Base-by-base conservation (phyloP, 805 yeast genomes). In the Grigorovia humatica region DNA sequence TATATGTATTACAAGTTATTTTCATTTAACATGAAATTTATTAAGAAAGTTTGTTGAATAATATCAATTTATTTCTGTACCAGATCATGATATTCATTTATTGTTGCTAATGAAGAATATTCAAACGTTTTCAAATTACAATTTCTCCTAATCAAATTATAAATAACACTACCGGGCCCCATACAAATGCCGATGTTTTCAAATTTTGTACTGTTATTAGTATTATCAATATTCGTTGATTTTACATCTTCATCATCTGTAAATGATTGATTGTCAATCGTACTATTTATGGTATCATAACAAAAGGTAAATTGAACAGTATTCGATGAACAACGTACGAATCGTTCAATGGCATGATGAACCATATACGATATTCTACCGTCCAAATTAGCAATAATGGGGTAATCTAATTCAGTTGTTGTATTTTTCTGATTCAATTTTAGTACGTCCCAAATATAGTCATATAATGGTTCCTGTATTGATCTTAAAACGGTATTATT, bases 231-330 rank as follows among this genome's bases (percentile, higher is more conserved):
- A 11, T 11, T 32, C 9, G 11, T 13, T 2, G 38, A 32, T 11
- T 32, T 9, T 4, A 5, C 15, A 23, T 55, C 52, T 3, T 55
- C 50, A 3, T 32, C 8, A 23, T 55, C 52, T 3, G 55, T 49
- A 2, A 48, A 55, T 6, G 47, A 48, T 27, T 57, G 56, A 17
- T 38, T 27, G 20, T 30, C 32, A 6, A 48, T 38, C 9, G 38
- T 45, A 18, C 44, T 17, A 47, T 60, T 62, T 8, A 67, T 56
- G 11, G 67, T 65, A 41, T 62, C 62, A 51, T 64, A 66, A 53
- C 69, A 66, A 46, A 55, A 56, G 12, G 66, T 62, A 51, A 68
- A 67, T 17, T 67, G 65, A 9, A 68, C 69, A 0, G 69, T 64
- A 48, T 58, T 65, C 30, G 63, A 58, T 49, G 67, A 62, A 52